Evolutionary conservation across 129 eudicot species (phyloP).

Genomic region (Erigeron canadensis): DNA sequence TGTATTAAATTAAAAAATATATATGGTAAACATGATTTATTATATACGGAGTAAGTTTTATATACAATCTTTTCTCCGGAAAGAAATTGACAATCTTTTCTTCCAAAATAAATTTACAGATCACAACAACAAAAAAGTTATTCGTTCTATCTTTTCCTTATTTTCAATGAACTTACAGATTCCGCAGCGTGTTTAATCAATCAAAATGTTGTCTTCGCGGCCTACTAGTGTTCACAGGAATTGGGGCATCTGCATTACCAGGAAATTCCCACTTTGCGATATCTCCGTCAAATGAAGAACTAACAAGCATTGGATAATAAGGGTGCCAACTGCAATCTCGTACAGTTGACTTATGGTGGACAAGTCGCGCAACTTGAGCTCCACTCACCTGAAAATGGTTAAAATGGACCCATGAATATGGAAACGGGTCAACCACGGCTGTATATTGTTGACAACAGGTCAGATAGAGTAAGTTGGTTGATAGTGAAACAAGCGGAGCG

Average conservation of each 20-base stretch:
- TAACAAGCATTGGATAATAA: conserved; percentile 70
- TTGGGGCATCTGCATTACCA: conserved; percentile 41
- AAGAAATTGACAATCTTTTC: neutral
- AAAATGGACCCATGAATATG: neutral
- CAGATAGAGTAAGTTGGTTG: too few species aligned
- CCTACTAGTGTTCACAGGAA: conserved; percentile 26
- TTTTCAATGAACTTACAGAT: conserved; percentile 11
- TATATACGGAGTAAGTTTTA: conserved; percentile 6
- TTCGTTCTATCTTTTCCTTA: conserved; percentile 7
- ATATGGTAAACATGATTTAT: neutral
- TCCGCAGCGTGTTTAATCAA: conserved; percentile 14
- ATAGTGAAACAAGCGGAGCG: too few species aligned
- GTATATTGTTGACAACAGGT: too few species aligned
- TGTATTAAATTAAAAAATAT: neutral
- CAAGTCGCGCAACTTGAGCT: conserved; percentile 60
- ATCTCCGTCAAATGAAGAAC: conserved; percentile 91
- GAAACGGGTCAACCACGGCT: too few species aligned
- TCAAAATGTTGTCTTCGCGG: conserved; percentile 38
- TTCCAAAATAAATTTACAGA: neutral
- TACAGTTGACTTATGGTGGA: conserved; percentile 74
- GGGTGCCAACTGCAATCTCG: conserved; percentile 99
- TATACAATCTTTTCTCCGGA: conserved; percentile 22
- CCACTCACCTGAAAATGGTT: conserved; percentile 59
- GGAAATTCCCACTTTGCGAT: conserved; percentile 82
- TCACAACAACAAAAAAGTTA: conserved; percentile 25